phyloP scores from a whole-genome alignment of 305 asterid species.

The Solanum chacoense region DNA sequence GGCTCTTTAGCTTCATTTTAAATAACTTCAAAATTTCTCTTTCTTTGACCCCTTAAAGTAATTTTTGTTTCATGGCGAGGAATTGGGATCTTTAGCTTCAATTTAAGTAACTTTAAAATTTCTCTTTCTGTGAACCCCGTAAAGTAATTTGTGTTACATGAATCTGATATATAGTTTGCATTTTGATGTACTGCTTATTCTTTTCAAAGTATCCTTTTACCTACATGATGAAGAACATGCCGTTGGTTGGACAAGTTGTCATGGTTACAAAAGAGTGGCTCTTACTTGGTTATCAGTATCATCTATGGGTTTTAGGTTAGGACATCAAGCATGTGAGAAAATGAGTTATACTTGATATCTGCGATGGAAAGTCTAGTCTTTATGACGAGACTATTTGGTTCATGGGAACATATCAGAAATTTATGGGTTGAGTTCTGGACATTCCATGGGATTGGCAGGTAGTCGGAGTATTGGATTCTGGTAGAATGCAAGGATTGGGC shows the following conservation, averaged over 20 bases:
- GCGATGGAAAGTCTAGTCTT: neutral
- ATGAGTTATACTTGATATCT: neutral
- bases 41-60: neutral
- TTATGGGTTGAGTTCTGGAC: neutral
- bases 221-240: neutral
- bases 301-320: neutral
- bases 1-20: neutral
- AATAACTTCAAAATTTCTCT: neutral
- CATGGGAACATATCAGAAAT: neutral
- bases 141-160: neutral
- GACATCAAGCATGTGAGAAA: neutral
- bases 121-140: neutral
- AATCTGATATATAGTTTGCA: neutral
- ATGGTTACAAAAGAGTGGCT: neutral
- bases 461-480: neutral
- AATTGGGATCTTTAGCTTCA: neutral
- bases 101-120: neutral
- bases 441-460: neutral
- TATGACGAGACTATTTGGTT: neutral
- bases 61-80: neutral
- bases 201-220: neutral
- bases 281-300: neutral
- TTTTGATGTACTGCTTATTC: neutral
- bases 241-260: neutral
- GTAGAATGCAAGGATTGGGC: neutral